These are phyloP conservation scores for Epichloe hybrida DNA, from an alignment of 2,329 filamentous ascomycete species.

Conservation along the genomic window DNA sequence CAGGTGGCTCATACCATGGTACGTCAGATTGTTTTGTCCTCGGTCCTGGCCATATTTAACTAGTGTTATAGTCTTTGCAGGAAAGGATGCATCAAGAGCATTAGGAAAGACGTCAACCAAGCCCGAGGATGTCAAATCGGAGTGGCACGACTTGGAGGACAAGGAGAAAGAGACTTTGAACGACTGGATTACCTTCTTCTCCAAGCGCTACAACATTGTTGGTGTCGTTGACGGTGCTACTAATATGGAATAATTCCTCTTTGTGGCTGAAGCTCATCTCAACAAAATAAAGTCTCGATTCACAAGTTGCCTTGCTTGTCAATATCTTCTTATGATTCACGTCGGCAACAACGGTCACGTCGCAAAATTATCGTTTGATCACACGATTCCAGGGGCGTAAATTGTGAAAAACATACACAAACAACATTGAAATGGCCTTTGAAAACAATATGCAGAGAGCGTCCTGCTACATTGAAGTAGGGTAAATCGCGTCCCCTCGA, in stretches of 20 bases:
- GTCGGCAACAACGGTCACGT: too few species aligned
- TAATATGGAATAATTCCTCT: conserved; percentile 30
- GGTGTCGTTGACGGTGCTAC: conserved; percentile 51
- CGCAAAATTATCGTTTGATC: too few species aligned
- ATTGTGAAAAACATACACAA: too few species aligned
- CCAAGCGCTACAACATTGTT: conserved; percentile 88
- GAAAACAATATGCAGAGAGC: too few species aligned
- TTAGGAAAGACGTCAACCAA: conserved; percentile 80
- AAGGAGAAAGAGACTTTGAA: conserved; percentile 75
- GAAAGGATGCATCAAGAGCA: conserved; percentile 89
- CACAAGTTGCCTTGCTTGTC: background rate
- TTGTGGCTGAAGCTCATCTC: background rate
- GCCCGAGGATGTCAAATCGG: conserved; percentile 63
- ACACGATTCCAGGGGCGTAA: too few species aligned
- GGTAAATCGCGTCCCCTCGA: background rate
- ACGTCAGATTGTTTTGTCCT: conserved; percentile 18
- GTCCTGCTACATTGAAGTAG: too few species aligned
- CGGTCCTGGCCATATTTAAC: background rate
- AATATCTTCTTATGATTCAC: background rate
- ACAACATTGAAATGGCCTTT: too few species aligned
- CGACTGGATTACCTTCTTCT: conserved; percentile 95
- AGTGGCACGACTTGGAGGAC: conserved; percentile 72
- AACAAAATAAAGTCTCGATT: background rate
- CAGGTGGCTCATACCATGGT: conserved; percentile 78
- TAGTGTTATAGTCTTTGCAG: conserved; percentile 63